Conservation (phyloP, 768 basidiomycete genomes). For the Mycena belliarum region DNA sequence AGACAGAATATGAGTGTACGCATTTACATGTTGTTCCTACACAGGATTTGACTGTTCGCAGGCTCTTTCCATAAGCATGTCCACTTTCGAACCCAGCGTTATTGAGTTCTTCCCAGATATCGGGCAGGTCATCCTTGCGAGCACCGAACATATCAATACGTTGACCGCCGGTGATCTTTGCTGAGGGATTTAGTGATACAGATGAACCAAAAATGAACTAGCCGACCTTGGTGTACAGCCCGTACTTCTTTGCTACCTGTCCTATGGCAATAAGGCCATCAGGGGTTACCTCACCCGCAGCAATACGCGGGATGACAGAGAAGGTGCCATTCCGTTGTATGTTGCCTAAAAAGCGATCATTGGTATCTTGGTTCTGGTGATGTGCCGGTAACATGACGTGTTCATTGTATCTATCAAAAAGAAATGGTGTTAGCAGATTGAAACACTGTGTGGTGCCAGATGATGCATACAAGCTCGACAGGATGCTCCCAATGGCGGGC, state of each 20-base stretch:
- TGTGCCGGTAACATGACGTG: slow-evolving; percentile 62
- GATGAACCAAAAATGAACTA: neutral
- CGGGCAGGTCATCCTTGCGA: slow-evolving; percentile 17
- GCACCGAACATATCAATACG: slow-evolving; percentile 70
- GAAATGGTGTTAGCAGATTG: neutral
- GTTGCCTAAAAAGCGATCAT: slow-evolving; percentile 70
- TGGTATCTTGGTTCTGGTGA: slow-evolving; percentile 72
- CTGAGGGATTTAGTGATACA: neutral
- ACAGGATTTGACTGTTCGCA: slow-evolving; percentile 78
- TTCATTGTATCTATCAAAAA: slow-evolving; percentile 53
- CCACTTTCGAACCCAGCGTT: slow-evolving; percentile 74
- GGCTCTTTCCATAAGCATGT: slow-evolving; percentile 69
- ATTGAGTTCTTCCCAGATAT: slow-evolving; percentile 56
- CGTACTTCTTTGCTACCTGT: slow-evolving; percentile 65
- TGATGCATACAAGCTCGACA: slow-evolving; percentile 39
- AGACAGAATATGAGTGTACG: neutral
- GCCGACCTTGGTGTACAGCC: slow-evolving; percentile 57
- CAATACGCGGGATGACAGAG: slow-evolving; percentile 69
- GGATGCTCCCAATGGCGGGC: slow-evolving; percentile 60
- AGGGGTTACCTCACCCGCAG: slow-evolving; percentile 71
- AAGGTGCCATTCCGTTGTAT: slow-evolving; percentile 74
- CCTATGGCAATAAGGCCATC: slow-evolving; percentile 67
- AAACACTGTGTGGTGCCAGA: neutral
- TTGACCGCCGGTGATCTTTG: slow-evolving; percentile 45
- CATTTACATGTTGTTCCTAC: slow-evolving; percentile 60